A percentile compares a stretch with the other conserved stretches of the same genome.
Conservation (phyloP, 2,329 filamentous ascomycete species). For the Paecilomyces variotii region DNA sequence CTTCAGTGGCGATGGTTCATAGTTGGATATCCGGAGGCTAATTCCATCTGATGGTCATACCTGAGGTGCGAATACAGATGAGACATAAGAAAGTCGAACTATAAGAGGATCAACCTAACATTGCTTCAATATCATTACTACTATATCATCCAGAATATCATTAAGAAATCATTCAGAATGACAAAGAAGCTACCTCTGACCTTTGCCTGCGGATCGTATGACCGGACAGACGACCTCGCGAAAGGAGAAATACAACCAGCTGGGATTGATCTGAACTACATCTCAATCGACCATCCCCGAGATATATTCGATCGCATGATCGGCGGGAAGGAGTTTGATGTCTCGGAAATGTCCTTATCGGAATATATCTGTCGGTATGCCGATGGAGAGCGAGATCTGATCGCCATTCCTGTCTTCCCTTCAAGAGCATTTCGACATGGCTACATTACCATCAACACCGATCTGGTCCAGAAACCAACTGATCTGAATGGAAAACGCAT, state of each 20-base stretch:
- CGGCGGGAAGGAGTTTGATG: conserved; percentile 11
- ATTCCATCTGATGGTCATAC: too few relatives aligned
- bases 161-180: background rate
- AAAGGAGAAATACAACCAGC: conserved; percentile 16
- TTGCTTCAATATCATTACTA: too few relatives aligned
- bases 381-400: conserved; percentile 7
- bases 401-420: conserved; percentile 14
- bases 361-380: conserved; percentile 8
- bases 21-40: too few relatives aligned
- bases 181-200: background rate
- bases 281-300: conserved; percentile 19
- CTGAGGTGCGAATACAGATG: too few relatives aligned
- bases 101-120: too few relatives aligned
- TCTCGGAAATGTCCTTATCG: conserved; percentile 12
- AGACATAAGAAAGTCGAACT: too few relatives aligned
- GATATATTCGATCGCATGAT: conserved; percentile 25
- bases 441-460: too few relatives aligned
- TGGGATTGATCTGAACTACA: conserved; percentile 23
- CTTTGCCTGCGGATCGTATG: conserved; percentile 19
- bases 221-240: conserved; percentile 16
- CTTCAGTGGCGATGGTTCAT: too few relatives aligned
- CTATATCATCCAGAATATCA: too few relatives aligned
- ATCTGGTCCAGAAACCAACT: conserved; percentile 6
- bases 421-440: conserved; percentile 9
- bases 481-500: conserved; percentile 11